Conservation (phyloP, 176 grass and related monocot species). For the Musa itinerans region DNA sequence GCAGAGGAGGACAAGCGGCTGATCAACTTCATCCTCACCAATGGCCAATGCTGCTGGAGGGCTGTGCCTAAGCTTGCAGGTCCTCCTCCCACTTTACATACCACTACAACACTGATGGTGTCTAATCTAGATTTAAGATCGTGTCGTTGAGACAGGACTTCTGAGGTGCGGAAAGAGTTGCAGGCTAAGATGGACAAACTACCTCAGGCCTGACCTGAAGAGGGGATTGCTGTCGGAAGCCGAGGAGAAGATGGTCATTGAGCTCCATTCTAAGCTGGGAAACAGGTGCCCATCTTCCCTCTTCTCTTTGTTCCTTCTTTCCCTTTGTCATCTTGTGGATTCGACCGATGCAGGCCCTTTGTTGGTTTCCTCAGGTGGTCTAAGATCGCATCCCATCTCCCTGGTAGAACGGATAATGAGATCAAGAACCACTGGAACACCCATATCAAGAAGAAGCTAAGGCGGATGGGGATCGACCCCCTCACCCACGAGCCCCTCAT, state of each 20-base stretch:
- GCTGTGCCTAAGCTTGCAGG: conserved; percentile 19
- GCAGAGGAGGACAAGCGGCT: conserved; percentile 4
- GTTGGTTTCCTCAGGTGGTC: conserved; percentile 5
- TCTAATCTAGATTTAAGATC: too few species aligned
- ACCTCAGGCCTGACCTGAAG: conserved; percentile 20
- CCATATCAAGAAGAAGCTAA: conserved; percentile 26
- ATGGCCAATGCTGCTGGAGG: conserved; percentile 1
- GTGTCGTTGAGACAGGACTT: background rate
- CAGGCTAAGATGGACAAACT: conserved; percentile 23
- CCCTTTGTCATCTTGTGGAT: background rate
- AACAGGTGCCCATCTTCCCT: background rate
- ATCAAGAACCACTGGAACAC: conserved; percentile 28
- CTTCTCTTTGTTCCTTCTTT: background rate
- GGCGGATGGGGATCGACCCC: conserved; percentile 23
- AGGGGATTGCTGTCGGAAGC: conserved; percentile 8
- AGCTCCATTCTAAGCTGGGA: conserved; percentile 18
- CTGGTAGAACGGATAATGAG: conserved; percentile 20
- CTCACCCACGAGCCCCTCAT: conserved; percentile 8
- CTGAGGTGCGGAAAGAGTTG: conserved; percentile 28
- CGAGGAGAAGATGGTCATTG: conserved; percentile 9
- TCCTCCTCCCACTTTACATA: background rate
- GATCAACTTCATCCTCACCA: conserved; percentile 8
- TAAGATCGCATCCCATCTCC: conserved; percentile 19
- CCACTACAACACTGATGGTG: too few species aligned
- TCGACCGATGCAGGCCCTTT: background rate